Evolutionary conservation across 225 moss, liverwort and hornwort species (phyloP).

Genomic region (Pseudoscleropodium purum): DNA sequence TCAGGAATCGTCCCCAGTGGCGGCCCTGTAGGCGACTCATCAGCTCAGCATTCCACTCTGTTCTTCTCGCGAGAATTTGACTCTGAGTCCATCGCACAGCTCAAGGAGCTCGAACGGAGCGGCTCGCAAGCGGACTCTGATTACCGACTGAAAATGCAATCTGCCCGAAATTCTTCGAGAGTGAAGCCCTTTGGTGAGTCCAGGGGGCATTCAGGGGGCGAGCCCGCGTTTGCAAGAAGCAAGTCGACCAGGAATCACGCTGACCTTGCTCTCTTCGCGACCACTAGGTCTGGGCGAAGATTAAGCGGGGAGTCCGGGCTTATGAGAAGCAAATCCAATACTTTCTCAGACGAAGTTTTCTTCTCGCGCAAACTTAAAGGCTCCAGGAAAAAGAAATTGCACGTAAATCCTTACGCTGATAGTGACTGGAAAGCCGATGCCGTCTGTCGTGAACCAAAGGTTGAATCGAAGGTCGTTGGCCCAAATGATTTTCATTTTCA

Average conservation of each 20-base stretch:
- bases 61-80: slow-evolving; percentile 36
- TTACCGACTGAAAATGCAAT: slow-evolving; percentile 4
- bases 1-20: slow-evolving; percentile 15
- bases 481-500: slow-evolving; percentile 4
- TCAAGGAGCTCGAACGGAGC: slow-evolving; percentile 19
- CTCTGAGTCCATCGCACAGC: slow-evolving; percentile 6
- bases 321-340: slow-evolving; percentile 12
- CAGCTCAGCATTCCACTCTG: slow-evolving; percentile 8
- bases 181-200: slow-evolving; percentile 6
- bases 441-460: background rate
- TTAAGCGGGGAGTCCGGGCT: background rate
- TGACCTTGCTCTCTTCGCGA: background rate
- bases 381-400: slow-evolving; percentile 15
- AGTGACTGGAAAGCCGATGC: slow-evolving; percentile 4
- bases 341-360: slow-evolving; percentile 4
- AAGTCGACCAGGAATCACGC: background rate
- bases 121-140: slow-evolving; percentile 9
- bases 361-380: slow-evolving; percentile 1
- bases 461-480: background rate
- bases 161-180: slow-evolving; percentile 4
- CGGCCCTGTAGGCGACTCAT: slow-evolving; percentile 3
- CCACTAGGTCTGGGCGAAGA: background rate
- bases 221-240: background rate
- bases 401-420: slow-evolving; percentile 18
- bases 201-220: background rate